Evolutionary conservation across 192 early-diverging fungal species (phyloP).

Genomic region (Coemansia biformis): DNA sequence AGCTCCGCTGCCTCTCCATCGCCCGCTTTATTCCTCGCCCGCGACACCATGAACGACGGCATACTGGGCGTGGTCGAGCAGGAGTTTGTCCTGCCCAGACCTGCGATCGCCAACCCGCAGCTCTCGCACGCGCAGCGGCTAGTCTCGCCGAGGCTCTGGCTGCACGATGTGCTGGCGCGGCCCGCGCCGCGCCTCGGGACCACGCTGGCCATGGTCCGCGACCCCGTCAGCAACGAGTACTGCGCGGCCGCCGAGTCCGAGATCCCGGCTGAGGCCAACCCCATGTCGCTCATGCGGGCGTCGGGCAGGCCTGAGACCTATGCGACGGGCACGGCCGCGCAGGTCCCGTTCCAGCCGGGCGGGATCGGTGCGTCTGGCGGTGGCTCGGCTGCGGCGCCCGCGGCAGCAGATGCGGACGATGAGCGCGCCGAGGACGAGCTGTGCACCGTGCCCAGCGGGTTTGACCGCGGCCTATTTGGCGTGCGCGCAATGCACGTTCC

Average conservation of each 20-base stretch:
- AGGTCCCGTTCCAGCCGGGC: constrained; percentile 45
- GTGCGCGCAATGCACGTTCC: constrained; percentile 7
- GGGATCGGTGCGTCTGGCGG: constrained; percentile 25
- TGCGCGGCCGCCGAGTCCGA: constrained; percentile 17
- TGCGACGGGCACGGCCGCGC: constrained; percentile 22
- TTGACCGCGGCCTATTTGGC: constrained; percentile 37
- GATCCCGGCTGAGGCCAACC: constrained; percentile 5
- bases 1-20: too few species aligned
- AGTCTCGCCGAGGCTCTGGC: constrained; percentile 7
- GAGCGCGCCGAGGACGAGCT: constrained; percentile 7
- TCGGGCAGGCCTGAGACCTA: constrained; percentile 26
- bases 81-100: constrained; percentile 28
- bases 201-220: constrained; percentile 28
- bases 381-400: neutral
- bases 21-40: too few species aligned
- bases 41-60: constrained; percentile 26
- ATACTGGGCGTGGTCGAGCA: constrained; percentile 27
- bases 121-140: constrained; percentile 26
- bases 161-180: constrained; percentile 21
- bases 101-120: constrained; percentile 20
- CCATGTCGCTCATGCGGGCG: constrained; percentile 37
- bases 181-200: constrained; percentile 18
- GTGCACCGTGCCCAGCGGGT: constrained; percentile 39
- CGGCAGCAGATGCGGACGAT: neutral
- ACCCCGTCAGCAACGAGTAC: constrained; percentile 37